Conservation (phyloP, 192 early-diverging fungal genomes). For the Gamsiella multidivaricata region DNA sequence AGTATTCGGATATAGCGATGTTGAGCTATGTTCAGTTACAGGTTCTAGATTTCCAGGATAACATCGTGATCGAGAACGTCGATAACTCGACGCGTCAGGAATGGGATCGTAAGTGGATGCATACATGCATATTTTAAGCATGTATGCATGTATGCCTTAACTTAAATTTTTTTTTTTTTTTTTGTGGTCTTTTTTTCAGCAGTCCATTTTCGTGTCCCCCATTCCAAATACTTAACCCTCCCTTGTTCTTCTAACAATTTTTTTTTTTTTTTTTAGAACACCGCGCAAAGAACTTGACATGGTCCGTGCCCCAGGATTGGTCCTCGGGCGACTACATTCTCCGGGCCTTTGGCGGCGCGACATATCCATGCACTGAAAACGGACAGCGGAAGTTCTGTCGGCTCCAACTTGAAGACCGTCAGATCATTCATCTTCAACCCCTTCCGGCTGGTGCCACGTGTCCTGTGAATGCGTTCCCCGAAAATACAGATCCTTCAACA, state of each 20-base stretch:
- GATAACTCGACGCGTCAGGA: conserved; percentile 30
- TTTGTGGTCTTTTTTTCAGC: no score
- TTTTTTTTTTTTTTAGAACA: conserved; percentile 6
- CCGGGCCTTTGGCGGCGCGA: conserved; percentile 29
- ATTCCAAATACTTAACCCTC: background rate
- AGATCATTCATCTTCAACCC: conserved; percentile 15
- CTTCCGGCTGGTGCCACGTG: background rate
- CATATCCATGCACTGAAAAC: conserved; percentile 16
- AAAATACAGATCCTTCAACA: no score
- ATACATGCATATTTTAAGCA: background rate
- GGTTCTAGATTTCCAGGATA: conserved; percentile 3
- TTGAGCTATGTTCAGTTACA: conserved; percentile 40
- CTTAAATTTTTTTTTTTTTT: no score
- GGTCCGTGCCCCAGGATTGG: conserved; percentile 25
- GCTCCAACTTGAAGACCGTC: conserved; percentile 14
- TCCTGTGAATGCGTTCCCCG: no score
- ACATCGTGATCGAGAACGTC: conserved; percentile 16
- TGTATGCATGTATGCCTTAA: background rate
- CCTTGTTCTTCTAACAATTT: no score
- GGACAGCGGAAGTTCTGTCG: conserved; percentile 7
- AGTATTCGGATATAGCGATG: conserved; percentile 44
- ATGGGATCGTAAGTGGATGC: conserved; percentile 25
- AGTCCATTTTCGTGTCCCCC: background rate
- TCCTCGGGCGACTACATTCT: conserved; percentile 22
- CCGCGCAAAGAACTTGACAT: conserved; percentile 28